Evolutionary conservation across 148 eudicot species (phyloP), one percentile per base, ranked within the genome.

Genomic region (Talinum fruticosum): DNA sequence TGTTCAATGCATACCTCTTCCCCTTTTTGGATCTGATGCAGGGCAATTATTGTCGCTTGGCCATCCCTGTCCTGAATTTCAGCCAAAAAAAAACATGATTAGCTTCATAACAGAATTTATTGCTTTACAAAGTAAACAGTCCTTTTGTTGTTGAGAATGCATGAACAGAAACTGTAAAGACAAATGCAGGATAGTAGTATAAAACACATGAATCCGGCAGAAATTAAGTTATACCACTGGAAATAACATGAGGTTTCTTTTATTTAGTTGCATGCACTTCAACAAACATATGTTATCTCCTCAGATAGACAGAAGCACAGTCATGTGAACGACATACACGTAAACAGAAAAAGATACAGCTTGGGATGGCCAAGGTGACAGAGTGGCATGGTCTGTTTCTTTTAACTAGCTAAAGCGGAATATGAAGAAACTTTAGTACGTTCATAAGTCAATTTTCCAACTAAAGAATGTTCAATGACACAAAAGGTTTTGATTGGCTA

Each of bases 11-110:
- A 15, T 37, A 91, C 98, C 91, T 93, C 94, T 76, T 93, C 94
- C 73, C 96, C 98, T 38, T 76, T 84, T 64, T 54, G 64, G 84
- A 95, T 91, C n/a, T 85, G 85, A 65, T 78, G 84, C 41, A 78
- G 76, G 30, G 99, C 93, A 79, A 95, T 72, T 72, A 92, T 88
- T 15, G 89, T 87, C 47, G 96, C 94, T 78, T 90, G 97, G 37
- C 99, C 99, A 85, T 95, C 99, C 54, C 76, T 83, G 78, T 95
- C 99, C 99, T 95, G 86, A 78, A 53, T 77, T 66, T 70, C 26
- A 57, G n/a, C 37, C 74, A 30, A 69, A 8, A 28, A 76, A 70
- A 1, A 15, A 78, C 14, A 16, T 12, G 4, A 7, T 24, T 15
- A 61, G 6, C 10, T 28, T 15, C 30, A 74, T 6, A 37, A 69